Percentiles rank a stretch among this genome's conserved stretches.
Conservation (phyloP, 805 yeast species). For the Candida endomychidarum region DNA sequence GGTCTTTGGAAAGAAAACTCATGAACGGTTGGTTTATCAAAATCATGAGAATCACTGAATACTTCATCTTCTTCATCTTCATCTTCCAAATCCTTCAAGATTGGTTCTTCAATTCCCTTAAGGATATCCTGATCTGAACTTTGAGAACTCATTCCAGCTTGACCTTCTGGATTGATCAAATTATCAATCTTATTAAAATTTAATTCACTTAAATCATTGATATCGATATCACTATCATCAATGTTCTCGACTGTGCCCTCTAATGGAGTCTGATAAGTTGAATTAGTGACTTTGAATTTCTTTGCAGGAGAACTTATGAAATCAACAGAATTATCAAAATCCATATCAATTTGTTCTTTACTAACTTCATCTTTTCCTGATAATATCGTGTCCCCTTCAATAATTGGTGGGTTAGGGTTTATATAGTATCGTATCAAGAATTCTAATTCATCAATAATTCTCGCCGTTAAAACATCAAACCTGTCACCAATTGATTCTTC, state of each 20-base stretch:
- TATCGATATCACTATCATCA: constrained; percentile 25
- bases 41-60: constrained; percentile 5
- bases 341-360: constrained; percentile 23
- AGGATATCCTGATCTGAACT: background rate
- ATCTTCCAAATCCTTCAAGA: background rate
- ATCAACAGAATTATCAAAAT: constrained; percentile 25
- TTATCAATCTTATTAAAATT: constrained; percentile 39
- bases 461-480: constrained; percentile 66
- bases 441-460: constrained; percentile 70
- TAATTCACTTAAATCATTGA: constrained; percentile 39
- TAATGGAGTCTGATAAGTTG: background rate
- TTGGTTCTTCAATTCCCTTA: background rate
- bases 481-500: constrained; percentile 30
- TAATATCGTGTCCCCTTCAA: constrained; percentile 20
- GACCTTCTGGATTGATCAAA: constrained; percentile 24
- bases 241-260: constrained; percentile 11
- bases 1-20: constrained; percentile 37
- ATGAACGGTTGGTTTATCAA: constrained; percentile 16
- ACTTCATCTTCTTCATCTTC: background rate
- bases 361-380: constrained; percentile 23
- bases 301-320: constrained; percentile 19
- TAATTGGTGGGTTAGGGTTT: constrained; percentile 18
- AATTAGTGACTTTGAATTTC: constrained; percentile 7
- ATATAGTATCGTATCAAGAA: constrained; percentile 48
- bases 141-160: background rate